Percentiles rank a stretch among this genome's conserved stretches.
These are phyloP conservation scores for Saraca asoca DNA, from an alignment of 331 rosid species.

Conservation along the genomic window DNA sequence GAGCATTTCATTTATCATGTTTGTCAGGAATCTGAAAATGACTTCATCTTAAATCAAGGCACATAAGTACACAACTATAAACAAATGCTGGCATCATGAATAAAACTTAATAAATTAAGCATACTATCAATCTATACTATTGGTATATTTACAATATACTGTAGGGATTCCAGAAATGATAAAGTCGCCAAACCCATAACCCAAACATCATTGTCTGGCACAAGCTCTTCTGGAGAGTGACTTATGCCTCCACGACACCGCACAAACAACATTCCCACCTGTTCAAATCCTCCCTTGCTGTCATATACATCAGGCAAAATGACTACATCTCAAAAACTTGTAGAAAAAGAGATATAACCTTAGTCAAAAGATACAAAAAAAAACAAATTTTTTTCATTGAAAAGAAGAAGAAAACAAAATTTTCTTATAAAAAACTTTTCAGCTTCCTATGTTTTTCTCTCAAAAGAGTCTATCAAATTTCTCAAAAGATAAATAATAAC, in stretches of 20 bases:
- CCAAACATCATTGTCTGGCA: slow-evolving; percentile 81
- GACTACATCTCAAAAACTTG: not conserved
- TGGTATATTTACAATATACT: slow-evolving; percentile 23
- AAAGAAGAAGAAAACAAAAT: too few species aligned
- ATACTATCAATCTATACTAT: slow-evolving; percentile 31
- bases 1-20: too few species aligned
- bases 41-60: too few species aligned
- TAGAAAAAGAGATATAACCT: slow-evolving; percentile 49
- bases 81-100: slow-evolving; percentile 31
- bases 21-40: too few species aligned
- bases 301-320: not conserved
- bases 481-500: too few species aligned
- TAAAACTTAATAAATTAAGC: slow-evolving; percentile 37
- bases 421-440: too few species aligned
- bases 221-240: slow-evolving; percentile 89
- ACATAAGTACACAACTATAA: not conserved
- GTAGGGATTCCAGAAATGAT: slow-evolving; percentile 66
- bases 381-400: too few species aligned
- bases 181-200: slow-evolving; percentile 80
- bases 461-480: too few species aligned
- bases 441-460: too few species aligned
- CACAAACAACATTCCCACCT: slow-evolving; percentile 94
- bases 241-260: slow-evolving; percentile 95
- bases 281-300: slow-evolving; percentile 34
- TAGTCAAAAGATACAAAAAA: slow-evolving; percentile 79